Base-by-base conservation (phyloP, 768 basidiomycete genomes). In the Holtermanniella nyarrowii region DNA sequence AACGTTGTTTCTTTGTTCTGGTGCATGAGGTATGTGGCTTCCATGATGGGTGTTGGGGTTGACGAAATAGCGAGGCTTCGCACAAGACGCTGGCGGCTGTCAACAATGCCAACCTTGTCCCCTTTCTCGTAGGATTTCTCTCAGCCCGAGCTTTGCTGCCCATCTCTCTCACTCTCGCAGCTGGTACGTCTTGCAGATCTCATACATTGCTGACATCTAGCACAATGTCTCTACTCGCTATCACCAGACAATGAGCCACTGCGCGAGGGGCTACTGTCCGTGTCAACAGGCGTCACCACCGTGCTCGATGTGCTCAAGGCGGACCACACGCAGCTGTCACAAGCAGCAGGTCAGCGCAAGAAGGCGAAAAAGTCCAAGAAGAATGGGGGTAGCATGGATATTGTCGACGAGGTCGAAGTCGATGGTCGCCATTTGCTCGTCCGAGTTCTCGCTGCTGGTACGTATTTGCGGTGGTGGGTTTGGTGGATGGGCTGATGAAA, bases 41-140 rank as follows among this genome's bases (percentile, higher is more conserved):
- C 44, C 43, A 18, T 11, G 42, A 18, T 7, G 10, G 45, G 18
- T 21, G 26, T 23, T 14, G 31, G 12, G 37, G 42, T 45, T 25
- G 18, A 23, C 12, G 21, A 41, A 20, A 21, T 64, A 82, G 88
- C 69, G 88, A 91, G 77, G 88, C 88, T 0, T 90, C 88, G 48
- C 88, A 89, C 72, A 93, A 93, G 74, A 88, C 88, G 3, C 75
- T 91, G 53, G 81, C 79, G 62, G 84, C 86, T 24, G 83, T 96
- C 67, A 95, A 91, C 68, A 78, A 82, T 31, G 80, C 86, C 4
- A 76, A 79, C 21, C 77, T 90, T 2, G 74, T 83, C 11, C 86
- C 87, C 0, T 89, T 96, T 72, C 75, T 96, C 47, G 82, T 90
- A 80, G 83, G 87, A n/a, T 91, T 95, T 72, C 75, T 96, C 39